Evolutionary conservation across 805 yeast genomes (phyloP), one percentile per base, ranked within the genome.

Genomic region (Metschnikowia dekortorum): DNA sequence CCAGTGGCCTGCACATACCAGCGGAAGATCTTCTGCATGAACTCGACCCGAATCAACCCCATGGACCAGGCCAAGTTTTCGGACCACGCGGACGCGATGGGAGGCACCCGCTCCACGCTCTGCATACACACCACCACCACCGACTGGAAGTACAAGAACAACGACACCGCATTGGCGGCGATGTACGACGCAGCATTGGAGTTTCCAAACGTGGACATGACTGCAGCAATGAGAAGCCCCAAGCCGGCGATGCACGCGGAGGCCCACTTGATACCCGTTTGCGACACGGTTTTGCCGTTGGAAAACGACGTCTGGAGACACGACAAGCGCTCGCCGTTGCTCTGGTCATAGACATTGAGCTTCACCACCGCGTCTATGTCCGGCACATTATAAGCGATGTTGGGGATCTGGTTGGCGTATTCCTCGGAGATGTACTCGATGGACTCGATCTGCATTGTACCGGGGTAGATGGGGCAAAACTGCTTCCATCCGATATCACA

Each of bases 21-120:
- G 59, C 92, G 74, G 66, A 87, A 85, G 54, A 87, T 84, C 53
- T 81, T 72, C 68, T 91, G 96, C 96, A 91, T 87, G 64, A 90
- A 91, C 2, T 63, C 61, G 38, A 87, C 79, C 64, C 85, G 75
- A 58, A 91, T 88, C 52, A 91, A 75, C 2, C 97, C 97, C 87
- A 91, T 87, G 1, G 96, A 88, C 97, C 97, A 91, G 30, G 89
- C 90, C 61, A 91, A 74, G 63, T 91, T 90, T 66, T 88, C 95
- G 6, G 90, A 75, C 97, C 97, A 91, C 8, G 96, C 83, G 10
- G 87, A 78, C 8, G 96, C 97, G 61, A 91, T 89, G 14, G 97
- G 97, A 8, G 97, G 97, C 5, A 88, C 84, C 51, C 85, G 75
- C 61, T 85, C 89, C 44, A 89, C 96, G 54, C 86, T 85, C 65